Evolutionary conservation across 495 filamentous ascomycete species (phyloP), one percentile per base, ranked within the genome.

Genomic region (Xylaria intraflava): DNA sequence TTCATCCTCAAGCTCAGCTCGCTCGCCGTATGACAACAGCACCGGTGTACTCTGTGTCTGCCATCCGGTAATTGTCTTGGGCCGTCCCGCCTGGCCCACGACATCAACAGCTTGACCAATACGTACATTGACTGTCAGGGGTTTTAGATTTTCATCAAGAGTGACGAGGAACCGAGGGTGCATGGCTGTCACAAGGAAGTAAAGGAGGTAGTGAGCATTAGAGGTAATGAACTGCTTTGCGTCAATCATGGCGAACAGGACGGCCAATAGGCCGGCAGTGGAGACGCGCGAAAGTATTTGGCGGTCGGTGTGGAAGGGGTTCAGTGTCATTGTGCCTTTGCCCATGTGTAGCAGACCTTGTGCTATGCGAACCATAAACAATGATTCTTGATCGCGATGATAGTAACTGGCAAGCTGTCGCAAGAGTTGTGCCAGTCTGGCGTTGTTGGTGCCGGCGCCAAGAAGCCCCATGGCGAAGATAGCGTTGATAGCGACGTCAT

Each of bases 41-140:
- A 99, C 93, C 3, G 93, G 93, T 17, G 93, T 97, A 73, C 88
- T 96, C 73, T 99, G 93, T 55, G 93, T 99, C 74, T 99, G 93
- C 93, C 93, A 99, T 35, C 93, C 93, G 14, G 93, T 99, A 59
- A 99, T 99, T 3, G 94, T 96, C 84, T 96, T 99, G 44, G 93
- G 93, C 57, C 91, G 79, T 53, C 93, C 93, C 1, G 94, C 93
- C 70, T 97, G 93, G 41, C 93, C 93, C 35, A 99, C 93, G 45
- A 97, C 90, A 70, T 99, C 93, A 29, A 99, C 93, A 42, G 93
- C 93, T 70, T 99, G 93, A 65, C 93, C 93, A 24, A 99, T 91
- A 20, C 93, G 85, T 12, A 99, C 93, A 62, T 95, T 97, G 60
- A 97, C 94, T 20, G 86, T 90, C 39, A 99, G 72, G 11, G 93